A percentile compares a stretch with the other conserved stretches of the same genome.
These are phyloP conservation scores for Lasiosphaeria miniovina DNA, from an alignment of 495 filamentous ascomycete species.

Conservation along the genomic window DNA sequence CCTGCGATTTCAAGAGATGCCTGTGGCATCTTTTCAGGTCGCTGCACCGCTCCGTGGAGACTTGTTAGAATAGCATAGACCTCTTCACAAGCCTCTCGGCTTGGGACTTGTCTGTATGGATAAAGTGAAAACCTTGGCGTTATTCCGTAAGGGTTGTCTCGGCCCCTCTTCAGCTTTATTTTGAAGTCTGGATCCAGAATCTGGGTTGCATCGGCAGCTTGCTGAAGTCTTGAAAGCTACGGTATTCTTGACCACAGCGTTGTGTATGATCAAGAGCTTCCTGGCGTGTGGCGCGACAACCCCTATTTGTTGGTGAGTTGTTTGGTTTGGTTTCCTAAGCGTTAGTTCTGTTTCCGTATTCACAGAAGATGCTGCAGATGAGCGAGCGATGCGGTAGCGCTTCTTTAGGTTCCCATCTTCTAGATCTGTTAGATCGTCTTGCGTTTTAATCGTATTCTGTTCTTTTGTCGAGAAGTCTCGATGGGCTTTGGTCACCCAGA, in stretches of 20 bases:
- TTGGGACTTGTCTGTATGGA: slow-evolving; percentile 66
- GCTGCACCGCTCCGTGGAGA: slow-evolving; percentile 62
- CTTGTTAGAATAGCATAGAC: slow-evolving; percentile 67
- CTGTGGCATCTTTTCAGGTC: slow-evolving; percentile 65
- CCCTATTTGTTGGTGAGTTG: neutral
- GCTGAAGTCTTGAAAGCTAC: neutral
- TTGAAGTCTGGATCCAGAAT: slow-evolving; percentile 25
- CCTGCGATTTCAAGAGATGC: slow-evolving; percentile 80
- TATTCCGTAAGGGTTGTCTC: slow-evolving; percentile 45
- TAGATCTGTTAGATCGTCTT: neutral
- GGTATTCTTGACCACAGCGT: neutral
- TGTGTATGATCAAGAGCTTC: neutral
- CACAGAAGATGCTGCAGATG: neutral
- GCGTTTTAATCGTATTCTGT: neutral
- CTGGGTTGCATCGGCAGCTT: slow-evolving; percentile 10
- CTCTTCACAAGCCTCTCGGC: slow-evolving; percentile 66
- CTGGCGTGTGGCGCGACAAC: neutral
- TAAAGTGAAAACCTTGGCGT: slow-evolving; percentile 60
- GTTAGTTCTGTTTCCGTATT: neutral
- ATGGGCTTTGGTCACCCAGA: neutral
- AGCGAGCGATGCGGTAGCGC: neutral
- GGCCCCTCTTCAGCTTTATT: slow-evolving; percentile 31
- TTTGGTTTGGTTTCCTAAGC: neutral
- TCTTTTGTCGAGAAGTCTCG: neutral
- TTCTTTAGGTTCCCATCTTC: neutral